Evolutionary conservation across 1,284 basidiomycete species (phyloP).

Genomic region (Leccinum angustisporum): DNA sequence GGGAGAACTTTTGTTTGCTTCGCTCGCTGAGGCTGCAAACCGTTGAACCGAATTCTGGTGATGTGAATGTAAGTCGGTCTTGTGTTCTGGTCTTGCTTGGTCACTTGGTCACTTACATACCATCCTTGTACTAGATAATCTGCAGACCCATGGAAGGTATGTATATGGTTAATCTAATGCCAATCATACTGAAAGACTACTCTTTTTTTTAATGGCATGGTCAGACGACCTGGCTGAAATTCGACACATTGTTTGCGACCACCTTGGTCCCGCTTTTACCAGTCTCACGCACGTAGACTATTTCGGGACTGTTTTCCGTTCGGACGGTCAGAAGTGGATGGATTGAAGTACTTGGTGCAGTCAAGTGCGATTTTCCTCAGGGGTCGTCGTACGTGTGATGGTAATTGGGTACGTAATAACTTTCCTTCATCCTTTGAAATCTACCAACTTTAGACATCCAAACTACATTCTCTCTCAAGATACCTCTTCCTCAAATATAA

Average conservation of each 20-base stretch:
- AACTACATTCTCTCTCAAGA: too few relatives aligned
- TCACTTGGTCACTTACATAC: not conserved
- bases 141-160: not conserved
- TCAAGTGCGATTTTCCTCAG: too few relatives aligned
- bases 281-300: not conserved
- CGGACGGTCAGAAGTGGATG: too few relatives aligned
- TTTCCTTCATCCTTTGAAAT: too few relatives aligned
- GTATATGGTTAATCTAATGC: not conserved
- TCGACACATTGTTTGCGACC: not conserved
- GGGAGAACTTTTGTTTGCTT: not conserved
- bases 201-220: not conserved
- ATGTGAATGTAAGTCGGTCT: not conserved
- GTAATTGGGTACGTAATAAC: too few relatives aligned
- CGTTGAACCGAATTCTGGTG: too few relatives aligned
- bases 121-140: not conserved
- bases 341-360: too few relatives aligned
- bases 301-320: not conserved
- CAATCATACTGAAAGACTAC: not conserved
- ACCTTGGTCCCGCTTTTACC: not conserved
- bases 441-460: too few relatives aligned
- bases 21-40: not conserved
- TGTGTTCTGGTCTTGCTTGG: not conserved
- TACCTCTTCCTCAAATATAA: too few relatives aligned
- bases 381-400: too few relatives aligned
- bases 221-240: not conserved